Percentiles rank a stretch among this genome's conserved stretches.
Evolutionary conservation across 768 basidiomycete genomes (phyloP).

Genomic region (Tulasnella sp.): DNA sequence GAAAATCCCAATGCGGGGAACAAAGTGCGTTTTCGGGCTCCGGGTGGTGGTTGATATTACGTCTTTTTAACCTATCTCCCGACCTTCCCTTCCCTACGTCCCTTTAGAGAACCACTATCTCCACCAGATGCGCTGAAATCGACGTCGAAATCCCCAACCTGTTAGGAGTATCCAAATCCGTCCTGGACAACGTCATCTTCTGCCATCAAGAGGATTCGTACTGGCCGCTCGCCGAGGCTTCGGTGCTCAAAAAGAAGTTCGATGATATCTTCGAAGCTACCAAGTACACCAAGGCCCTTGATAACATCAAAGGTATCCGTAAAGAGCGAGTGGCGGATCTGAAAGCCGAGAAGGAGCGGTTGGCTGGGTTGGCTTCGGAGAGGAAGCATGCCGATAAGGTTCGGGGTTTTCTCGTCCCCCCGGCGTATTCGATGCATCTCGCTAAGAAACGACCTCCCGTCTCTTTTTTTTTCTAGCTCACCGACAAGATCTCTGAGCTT

Average conservation of each 20-base stretch:
- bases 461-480: constrained; percentile 37
- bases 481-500: constrained; percentile 52
- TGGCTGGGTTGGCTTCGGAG: constrained; percentile 68
- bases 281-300: constrained; percentile 89
- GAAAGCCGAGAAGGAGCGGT: constrained; percentile 85
- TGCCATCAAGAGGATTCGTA: constrained; percentile 99
- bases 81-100: background rate
- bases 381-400: constrained; percentile 79
- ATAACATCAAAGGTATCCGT: constrained; percentile 79
- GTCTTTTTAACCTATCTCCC: background rate
- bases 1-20: constrained; percentile 59
- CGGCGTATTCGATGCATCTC: too few species aligned
- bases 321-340: constrained; percentile 87
- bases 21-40: constrained; percentile 52
- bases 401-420: too few species aligned
- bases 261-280: constrained; percentile 99
- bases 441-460: background rate
- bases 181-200: constrained; percentile 98
- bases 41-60: background rate
- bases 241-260: constrained; percentile 94
- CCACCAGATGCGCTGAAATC: constrained; percentile 96
- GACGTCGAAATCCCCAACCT: constrained; percentile 88
- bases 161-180: constrained; percentile 94
- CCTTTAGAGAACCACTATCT: constrained; percentile 72
- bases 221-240: constrained; percentile 91